Conservation (phyloP, 1,284 basidiomycete species). For the Cryptococcus sp. region DNA sequence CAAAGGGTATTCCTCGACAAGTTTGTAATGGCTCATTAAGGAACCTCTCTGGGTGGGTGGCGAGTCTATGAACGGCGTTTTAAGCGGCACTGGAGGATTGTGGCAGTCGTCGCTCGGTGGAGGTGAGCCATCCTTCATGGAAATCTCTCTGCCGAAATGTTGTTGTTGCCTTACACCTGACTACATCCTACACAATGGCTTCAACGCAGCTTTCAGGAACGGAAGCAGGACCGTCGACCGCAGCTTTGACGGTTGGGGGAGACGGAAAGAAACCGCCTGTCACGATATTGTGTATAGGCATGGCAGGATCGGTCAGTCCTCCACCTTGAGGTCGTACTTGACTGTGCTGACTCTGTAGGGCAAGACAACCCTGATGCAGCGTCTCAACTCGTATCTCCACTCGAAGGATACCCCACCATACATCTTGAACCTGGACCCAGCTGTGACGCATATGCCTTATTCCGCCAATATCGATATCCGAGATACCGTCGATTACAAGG, state of each 20-base stretch:
- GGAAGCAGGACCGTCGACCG: slow-evolving; percentile 10
- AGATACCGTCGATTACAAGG: slow-evolving; percentile 93
- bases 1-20: too few relatives aligned
- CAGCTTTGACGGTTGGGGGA: neutral
- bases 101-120: too few relatives aligned
- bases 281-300: slow-evolving; percentile 71
- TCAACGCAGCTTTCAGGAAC: too few relatives aligned
- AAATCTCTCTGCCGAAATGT: too few relatives aligned
- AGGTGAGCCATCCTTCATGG: neutral
- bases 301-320: slow-evolving; percentile 45
- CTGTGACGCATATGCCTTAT: slow-evolving; percentile 83
- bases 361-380: slow-evolving; percentile 94
- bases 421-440: slow-evolving; percentile 95
- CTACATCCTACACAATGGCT: neutral
- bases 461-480: slow-evolving; percentile 96
- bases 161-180: too few relatives aligned
- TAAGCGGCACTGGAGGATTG: too few relatives aligned
- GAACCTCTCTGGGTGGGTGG: neutral
- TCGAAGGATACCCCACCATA: slow-evolving; percentile 65
- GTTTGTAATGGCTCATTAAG: too few relatives aligned
- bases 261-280: slow-evolving; percentile 56
- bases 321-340: neutral
- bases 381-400: slow-evolving; percentile 83
- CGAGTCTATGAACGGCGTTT: neutral
- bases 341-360: slow-evolving; percentile 54